These are phyloP conservation scores for Panicum miliaceum DNA, from an alignment of 176 grass and related monocot genomes.

Conservation along the genomic window DNA sequence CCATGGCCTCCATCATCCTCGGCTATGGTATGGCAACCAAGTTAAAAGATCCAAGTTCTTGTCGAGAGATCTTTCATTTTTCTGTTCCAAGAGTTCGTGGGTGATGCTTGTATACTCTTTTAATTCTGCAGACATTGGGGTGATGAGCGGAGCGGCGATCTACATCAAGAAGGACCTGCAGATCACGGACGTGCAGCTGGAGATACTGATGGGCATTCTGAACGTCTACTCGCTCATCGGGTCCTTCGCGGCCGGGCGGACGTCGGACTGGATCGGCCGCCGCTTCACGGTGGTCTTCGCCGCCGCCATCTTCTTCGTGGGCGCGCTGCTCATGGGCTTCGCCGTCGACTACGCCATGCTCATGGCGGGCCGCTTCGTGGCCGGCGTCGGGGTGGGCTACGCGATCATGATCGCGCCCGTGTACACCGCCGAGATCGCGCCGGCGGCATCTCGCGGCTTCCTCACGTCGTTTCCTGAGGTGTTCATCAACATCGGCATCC, in stretches of 20 bases:
- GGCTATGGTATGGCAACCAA: constrained; percentile 75
- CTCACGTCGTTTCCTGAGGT: constrained; percentile 72
- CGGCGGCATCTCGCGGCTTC: constrained; percentile 60
- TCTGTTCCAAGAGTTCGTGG: neutral
- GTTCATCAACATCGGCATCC: constrained; percentile 86
- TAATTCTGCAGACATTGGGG: constrained; percentile 49
- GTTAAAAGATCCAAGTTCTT: too few relatives aligned
- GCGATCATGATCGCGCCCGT: constrained; percentile 67
- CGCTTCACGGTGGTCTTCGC: constrained; percentile 65
- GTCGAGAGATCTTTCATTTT: neutral
- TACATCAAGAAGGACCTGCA: constrained; percentile 60
- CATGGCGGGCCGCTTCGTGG: constrained; percentile 67
- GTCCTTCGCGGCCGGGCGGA: constrained; percentile 59
- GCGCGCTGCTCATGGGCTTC: constrained; percentile 65
- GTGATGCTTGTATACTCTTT: neutral
- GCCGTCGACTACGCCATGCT: constrained; percentile 55
- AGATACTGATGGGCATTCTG: constrained; percentile 69
- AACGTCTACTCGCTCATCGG: constrained; percentile 69
- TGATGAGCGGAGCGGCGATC: constrained; percentile 70
- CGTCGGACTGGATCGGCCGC: constrained; percentile 72
- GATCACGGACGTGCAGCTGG: constrained; percentile 53
- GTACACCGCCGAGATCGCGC: constrained; percentile 74
- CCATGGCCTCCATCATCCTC: constrained; percentile 70
- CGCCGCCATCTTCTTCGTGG: constrained; percentile 57
- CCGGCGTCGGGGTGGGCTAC: constrained; percentile 68